A percentile compares a stretch with the other conserved stretches of the same genome.
Conservation (phyloP, 2,329 filamentous ascomycete species). For the Sphaerulina populicola region DNA sequence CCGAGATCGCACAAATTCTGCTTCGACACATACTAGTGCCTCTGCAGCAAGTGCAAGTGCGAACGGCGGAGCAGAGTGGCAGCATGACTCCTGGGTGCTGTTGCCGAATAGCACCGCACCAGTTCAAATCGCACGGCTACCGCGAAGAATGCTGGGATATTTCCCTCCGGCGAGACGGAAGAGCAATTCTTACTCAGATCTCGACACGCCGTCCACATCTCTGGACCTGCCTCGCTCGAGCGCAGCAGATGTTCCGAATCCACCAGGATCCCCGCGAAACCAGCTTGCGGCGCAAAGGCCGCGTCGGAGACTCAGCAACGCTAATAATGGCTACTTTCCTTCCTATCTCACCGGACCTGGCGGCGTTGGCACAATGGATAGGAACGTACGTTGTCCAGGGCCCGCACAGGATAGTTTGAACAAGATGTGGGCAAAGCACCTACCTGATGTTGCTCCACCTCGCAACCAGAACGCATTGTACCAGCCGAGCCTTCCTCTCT, state of each 20-base stretch:
- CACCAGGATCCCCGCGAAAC: conserved; percentile 30
- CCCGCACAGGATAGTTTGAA: conserved; percentile 80
- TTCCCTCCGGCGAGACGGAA: conserved; percentile 88
- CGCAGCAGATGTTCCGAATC: conserved; percentile 26
- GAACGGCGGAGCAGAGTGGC: conserved; percentile 64
- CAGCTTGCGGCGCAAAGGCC: conserved; percentile 35
- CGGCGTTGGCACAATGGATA: conserved; percentile 73
- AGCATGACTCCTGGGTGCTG: conserved; percentile 80
- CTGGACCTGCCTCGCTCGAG: conserved; percentile 50
- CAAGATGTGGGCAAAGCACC: conserved; percentile 70
- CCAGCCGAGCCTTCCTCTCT: conserved; percentile 56
- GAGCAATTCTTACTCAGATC: conserved; percentile 56
- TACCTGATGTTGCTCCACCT: conserved; percentile 62
- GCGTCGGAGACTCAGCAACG: conserved; percentile 34
- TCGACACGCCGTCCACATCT: conserved; percentile 60
- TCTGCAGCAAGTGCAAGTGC: conserved; percentile 35
- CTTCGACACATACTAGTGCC: conserved; percentile 31
- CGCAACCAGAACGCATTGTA: conserved; percentile 49
- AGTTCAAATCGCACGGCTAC: conserved; percentile 77
- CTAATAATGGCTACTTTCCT: conserved; percentile 34
- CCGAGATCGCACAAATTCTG: conserved; percentile 34
- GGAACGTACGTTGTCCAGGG: conserved; percentile 63
- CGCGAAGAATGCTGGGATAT: conserved; percentile 73
- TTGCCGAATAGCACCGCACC: conserved; percentile 63
- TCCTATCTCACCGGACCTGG: conserved; percentile 69